Conservation (phyloP, 2,329 filamentous ascomycete species). For the Trichoderma hamatum region DNA sequence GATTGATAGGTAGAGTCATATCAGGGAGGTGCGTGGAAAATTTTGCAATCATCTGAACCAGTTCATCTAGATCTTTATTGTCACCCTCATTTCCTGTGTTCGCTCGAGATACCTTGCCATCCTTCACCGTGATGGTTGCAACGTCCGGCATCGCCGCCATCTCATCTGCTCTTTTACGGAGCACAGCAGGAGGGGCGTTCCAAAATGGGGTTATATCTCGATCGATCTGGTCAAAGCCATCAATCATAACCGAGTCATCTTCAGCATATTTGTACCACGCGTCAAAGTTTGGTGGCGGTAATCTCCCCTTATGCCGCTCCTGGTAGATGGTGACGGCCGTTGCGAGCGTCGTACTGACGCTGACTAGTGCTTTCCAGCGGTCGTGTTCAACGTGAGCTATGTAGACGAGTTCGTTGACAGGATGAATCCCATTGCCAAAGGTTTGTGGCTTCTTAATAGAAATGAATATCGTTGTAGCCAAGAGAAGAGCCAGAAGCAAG, state of each 20-base stretch:
- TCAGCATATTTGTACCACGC: slow-evolving; percentile 85
- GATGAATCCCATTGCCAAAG: slow-evolving; percentile 44
- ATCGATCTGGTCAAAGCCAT: slow-evolving; percentile 80
- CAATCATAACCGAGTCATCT: slow-evolving; percentile 71
- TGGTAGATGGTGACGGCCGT: slow-evolving; percentile 54
- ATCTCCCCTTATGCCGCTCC: slow-evolving; percentile 61
- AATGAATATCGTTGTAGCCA: slow-evolving; percentile 44
- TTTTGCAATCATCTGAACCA: slow-evolving; percentile 67
- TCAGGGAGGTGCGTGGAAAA: slow-evolving; percentile 76
- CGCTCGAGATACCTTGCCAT: slow-evolving; percentile 60
- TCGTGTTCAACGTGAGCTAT: slow-evolving; percentile 51
- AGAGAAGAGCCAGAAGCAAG: slow-evolving; percentile 43
- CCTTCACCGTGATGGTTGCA: slow-evolving; percentile 59
- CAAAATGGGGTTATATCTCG: slow-evolving; percentile 77
- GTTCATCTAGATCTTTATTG: slow-evolving; percentile 45
- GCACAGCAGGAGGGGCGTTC: slow-evolving; percentile 67
- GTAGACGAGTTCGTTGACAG: slow-evolving; percentile 54
- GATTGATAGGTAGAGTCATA: slow-evolving; percentile 84
- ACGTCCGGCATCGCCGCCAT: slow-evolving; percentile 48
- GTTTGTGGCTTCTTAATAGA: slow-evolving; percentile 37
- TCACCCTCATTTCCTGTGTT: slow-evolving; percentile 39
- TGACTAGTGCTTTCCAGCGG: slow-evolving; percentile 53
- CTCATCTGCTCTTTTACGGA: slow-evolving; percentile 60
- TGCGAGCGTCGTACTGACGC: slow-evolving; percentile 50
- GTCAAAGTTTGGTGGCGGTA: slow-evolving; percentile 80